Base-by-base conservation (phyloP, 1,139 yeast species). In the Yamadazyma sp. region DNA sequence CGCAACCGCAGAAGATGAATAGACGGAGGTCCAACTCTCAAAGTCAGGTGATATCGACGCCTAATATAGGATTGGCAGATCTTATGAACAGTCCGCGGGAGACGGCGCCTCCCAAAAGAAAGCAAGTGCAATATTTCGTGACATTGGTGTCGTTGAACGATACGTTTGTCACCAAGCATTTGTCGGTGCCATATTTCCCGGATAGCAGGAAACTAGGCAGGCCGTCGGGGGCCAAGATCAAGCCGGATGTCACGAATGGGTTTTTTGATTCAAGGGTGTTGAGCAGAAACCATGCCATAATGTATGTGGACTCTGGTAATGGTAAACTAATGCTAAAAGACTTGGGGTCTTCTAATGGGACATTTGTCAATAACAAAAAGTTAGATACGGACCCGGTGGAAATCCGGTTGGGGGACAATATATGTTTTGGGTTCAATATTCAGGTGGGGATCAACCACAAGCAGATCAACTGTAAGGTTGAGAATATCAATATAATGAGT, bases 221-320 rank as follows among this genome's bases (percentile, higher is more conserved):
- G 39, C 98, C 86, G 6, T 73, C 83, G 38, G 88, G 86, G 41
- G 78, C 85, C 13, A 84, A 79, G 50, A 78, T 85, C 37, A 76
- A 76, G 46, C 90, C 95, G 9, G 79, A 82, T 40, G 77, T 84
- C 6, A 82, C 86, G 29, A 94, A 94, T 58, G 98, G 98, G 0
- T 90, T 78, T 59, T 92, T 92, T 56, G 98, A 92, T 58, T 88
- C 97, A 7, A 70, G 98, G 28, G 98, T 94, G 11, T 73, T 92
- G 37, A 84, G 95, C 32, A 71, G 99, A 48, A 92, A 86, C 53
- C 99, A 92, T 62, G 99, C 99, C 0, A 92, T 87, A 51, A 67
- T 92, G 45, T 87, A 80, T 69, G 81, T 89, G 29, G 90, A 85
- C 50, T 67, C 80, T n/a, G 65, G 64, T 20, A 67, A 70, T 6